These are phyloP conservation scores for Plasmodium cynomolgi DNA, from an alignment of 169 alveolate species.

Conservation along the genomic window DNA sequence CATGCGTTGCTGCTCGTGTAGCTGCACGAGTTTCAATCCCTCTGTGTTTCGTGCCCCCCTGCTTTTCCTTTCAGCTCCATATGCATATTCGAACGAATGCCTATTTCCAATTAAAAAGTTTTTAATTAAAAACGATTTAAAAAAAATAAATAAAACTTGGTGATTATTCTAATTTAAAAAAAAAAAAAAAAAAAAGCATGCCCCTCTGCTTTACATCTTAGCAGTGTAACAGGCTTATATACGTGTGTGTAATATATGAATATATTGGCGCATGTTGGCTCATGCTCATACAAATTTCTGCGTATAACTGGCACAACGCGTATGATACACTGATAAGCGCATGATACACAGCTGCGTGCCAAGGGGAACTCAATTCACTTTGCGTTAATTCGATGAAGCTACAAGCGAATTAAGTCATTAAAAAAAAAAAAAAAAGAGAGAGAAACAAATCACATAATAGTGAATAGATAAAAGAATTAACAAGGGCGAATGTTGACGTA, in stretches of 20 bases:
- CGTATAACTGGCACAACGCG: neutral
- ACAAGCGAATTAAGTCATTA: neutral
- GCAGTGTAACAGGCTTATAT: neutral
- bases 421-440: neutral
- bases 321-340: neutral
- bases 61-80: neutral
- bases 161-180: constrained; percentile 6
- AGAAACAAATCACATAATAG: neutral
- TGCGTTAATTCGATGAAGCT: neutral
- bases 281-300: constrained; percentile 10
- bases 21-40: neutral
- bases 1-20: neutral
- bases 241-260: constrained; percentile 10
- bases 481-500: neutral
- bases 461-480: neutral
- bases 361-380: neutral
- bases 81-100: constrained; percentile 9
- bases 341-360: neutral
- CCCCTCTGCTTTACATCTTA: neutral
- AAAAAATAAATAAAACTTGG: constrained; percentile 6
- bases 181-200: constrained; percentile 3
- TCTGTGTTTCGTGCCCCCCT: neutral
- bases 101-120: neutral
- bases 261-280: neutral
- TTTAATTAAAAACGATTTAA: constrained; percentile 11